Conservation (phyloP, 805 yeast species). For the Zygosaccharomyces gambellarensis region DNA sequence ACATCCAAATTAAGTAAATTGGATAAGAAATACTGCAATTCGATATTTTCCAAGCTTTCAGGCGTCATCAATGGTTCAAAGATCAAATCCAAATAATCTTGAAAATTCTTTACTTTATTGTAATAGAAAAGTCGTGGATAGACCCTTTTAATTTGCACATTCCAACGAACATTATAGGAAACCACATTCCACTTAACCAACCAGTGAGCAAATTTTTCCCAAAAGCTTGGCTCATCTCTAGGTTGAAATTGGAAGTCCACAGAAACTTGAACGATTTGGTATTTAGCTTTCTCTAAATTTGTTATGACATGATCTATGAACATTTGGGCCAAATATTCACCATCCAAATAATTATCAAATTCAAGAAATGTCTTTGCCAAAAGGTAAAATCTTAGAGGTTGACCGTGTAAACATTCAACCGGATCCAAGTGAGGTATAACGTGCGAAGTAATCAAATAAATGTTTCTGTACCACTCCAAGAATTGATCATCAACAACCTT, state of each 20-base stretch:
- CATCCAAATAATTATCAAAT: slow-evolving; percentile 36
- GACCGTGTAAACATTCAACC: slow-evolving; percentile 16
- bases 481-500: slow-evolving; percentile 32
- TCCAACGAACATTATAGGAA: slow-evolving; percentile 40
- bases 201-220: slow-evolving; percentile 37
- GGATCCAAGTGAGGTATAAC: slow-evolving; percentile 17
- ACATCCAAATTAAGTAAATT: slow-evolving; percentile 35
- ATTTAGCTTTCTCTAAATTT: slow-evolving; percentile 37
- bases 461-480: slow-evolving; percentile 23
- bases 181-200: slow-evolving; percentile 35
- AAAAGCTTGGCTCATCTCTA: slow-evolving; percentile 23
- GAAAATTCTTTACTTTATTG: slow-evolving; percentile 28
- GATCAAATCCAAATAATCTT: slow-evolving; percentile 32
- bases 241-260: slow-evolving; percentile 31
- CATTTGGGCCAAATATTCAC: slow-evolving; percentile 37
- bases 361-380: slow-evolving; percentile 36
- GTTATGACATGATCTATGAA: slow-evolving; percentile 33
- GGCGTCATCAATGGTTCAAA: slow-evolving; percentile 34
- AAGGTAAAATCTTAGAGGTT: slow-evolving; percentile 26
- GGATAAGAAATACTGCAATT: slow-evolving; percentile 32
- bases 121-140: slow-evolving; percentile 25
- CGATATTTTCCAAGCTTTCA: slow-evolving; percentile 23
- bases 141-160: slow-evolving; percentile 34
- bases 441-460: slow-evolving; percentile 25
- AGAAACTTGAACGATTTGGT: slow-evolving; percentile 37